phyloP scores from a whole-genome alignment of 495 filamentous ascomycete genomes.

The Aspergillus avenaceus region DNA sequence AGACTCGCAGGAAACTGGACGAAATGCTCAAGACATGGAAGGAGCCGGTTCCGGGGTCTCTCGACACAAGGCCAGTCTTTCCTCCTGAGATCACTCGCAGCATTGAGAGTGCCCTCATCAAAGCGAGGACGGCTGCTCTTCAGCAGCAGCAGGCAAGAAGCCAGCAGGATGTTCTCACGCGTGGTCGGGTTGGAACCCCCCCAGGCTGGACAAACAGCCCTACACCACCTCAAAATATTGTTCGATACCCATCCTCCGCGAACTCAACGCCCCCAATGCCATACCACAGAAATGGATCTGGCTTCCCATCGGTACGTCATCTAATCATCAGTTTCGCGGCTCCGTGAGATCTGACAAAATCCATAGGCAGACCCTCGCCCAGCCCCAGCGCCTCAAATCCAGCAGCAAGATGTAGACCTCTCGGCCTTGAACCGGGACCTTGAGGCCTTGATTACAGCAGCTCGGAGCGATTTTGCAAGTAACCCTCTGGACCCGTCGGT shows the following conservation, averaged over 20 bases:
- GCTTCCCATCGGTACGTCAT: conserved; percentile 29
- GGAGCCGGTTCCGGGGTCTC: conserved; percentile 86
- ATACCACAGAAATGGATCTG: conserved; percentile 32
- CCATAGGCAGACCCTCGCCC: conserved; percentile 21
- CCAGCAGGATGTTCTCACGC: conserved; percentile 59
- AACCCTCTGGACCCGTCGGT: conserved; percentile 68
- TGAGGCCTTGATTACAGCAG: conserved; percentile 63
- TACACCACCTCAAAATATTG: conserved; percentile 58
- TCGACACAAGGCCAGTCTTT: conserved; percentile 86
- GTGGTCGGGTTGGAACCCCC: conserved; percentile 50
- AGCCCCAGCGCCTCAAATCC: conserved; percentile 37
- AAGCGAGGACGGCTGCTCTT: conserved; percentile 71
- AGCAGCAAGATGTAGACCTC: conserved; percentile 43
- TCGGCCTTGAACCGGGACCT: conserved; percentile 78
- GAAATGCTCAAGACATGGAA: conserved; percentile 99
- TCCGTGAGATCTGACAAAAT: conserved; percentile 14
- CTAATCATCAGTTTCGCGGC: conserved; percentile 4
- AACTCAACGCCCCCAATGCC: conserved; percentile 14
- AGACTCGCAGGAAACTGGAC: conserved; percentile 83
- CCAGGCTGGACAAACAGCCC: conserved; percentile 61
- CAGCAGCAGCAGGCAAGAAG: conserved; percentile 64
- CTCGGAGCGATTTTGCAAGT: conserved; percentile 66
- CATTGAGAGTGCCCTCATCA: conserved; percentile 92
- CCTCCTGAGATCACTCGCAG: conserved; percentile 74
- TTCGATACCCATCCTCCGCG: conserved; percentile 29